A percentile compares a stretch with the other conserved stretches of the same genome.
These are phyloP conservation scores for Phytophthora litchii DNA, from an alignment of 352 stramenopile genomes.

Conservation along the genomic window DNA sequence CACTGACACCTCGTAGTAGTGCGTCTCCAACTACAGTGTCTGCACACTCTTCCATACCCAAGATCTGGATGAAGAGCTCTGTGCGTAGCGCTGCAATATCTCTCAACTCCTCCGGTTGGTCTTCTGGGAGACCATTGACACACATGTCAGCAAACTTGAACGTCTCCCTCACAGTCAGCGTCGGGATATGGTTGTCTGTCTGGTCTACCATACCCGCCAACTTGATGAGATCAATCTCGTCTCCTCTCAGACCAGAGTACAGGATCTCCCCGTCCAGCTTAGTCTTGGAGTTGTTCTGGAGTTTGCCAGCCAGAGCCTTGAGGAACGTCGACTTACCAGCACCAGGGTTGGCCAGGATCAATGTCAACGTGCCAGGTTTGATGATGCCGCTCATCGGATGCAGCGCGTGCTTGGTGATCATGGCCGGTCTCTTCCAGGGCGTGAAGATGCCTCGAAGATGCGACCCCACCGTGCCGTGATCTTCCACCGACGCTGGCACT, in stretches of 20 bases:
- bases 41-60: slow-evolving; percentile 89
- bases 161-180: slow-evolving; percentile 32
- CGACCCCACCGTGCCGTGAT: slow-evolving; percentile 59
- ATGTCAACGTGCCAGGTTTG: slow-evolving; percentile 49
- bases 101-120: slow-evolving; percentile 43
- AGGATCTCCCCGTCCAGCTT: slow-evolving; percentile 62
- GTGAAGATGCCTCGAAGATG: slow-evolving; percentile 55
- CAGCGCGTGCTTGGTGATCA: slow-evolving; percentile 56
- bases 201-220: slow-evolving; percentile 65
- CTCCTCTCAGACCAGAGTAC: slow-evolving; percentile 58
- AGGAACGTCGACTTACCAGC: slow-evolving; percentile 83
- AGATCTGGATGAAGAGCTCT: slow-evolving; percentile 67
- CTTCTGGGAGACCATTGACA: slow-evolving; percentile 49
- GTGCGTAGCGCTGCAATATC: slow-evolving; percentile 34
- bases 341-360: slow-evolving; percentile 75
- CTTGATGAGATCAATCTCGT: slow-evolving; percentile 73
- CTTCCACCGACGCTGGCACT: slow-evolving; percentile 47
- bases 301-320: slow-evolving; percentile 70
- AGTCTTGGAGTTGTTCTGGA: slow-evolving; percentile 51
- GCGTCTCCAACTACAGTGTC: slow-evolving; percentile 93
- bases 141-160: slow-evolving; percentile 40
- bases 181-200: slow-evolving; percentile 37
- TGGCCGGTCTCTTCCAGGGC: slow-evolving; percentile 54
- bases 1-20: slow-evolving; percentile 84
- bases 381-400: slow-evolving; percentile 91